Evolutionary conservation across 306 rosid genomes (phyloP).

Genomic region (Citrullus colocynthis): DNA sequence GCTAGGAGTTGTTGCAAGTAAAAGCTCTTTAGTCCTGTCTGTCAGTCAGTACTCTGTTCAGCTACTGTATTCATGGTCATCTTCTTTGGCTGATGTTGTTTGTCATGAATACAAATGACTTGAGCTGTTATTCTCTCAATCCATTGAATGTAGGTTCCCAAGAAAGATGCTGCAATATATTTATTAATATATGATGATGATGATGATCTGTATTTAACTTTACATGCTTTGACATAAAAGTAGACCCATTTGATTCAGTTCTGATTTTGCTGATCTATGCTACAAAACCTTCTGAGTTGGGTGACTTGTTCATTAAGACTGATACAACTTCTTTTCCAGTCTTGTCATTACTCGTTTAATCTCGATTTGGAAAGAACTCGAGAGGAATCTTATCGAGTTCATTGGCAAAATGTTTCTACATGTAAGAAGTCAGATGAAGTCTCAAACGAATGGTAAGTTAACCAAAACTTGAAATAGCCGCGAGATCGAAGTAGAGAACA

Average conservation of each 20-base stretch:
- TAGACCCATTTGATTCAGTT: not conserved
- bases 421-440: not conserved
- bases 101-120: not conserved
- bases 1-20: not conserved
- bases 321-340: not conserved
- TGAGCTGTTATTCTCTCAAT: not conserved
- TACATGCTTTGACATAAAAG: not conserved
- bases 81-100: constrained; percentile 5
- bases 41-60: not conserved
- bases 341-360: not conserved
- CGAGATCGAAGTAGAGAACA: not conserved
- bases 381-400: not conserved
- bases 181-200: not conserved
- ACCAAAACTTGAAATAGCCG: not conserved
- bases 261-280: not conserved
- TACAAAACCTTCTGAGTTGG: not conserved
- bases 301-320: not conserved
- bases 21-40: not conserved
- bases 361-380: not conserved
- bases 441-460: not conserved
- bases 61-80: not conserved
- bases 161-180: not conserved
- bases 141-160: not conserved
- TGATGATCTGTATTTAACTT: not conserved
- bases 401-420: not conserved